These are phyloP conservation scores for Podila verticillata DNA, from an alignment of 192 early-diverging fungal species.

Conservation along the genomic window DNA sequence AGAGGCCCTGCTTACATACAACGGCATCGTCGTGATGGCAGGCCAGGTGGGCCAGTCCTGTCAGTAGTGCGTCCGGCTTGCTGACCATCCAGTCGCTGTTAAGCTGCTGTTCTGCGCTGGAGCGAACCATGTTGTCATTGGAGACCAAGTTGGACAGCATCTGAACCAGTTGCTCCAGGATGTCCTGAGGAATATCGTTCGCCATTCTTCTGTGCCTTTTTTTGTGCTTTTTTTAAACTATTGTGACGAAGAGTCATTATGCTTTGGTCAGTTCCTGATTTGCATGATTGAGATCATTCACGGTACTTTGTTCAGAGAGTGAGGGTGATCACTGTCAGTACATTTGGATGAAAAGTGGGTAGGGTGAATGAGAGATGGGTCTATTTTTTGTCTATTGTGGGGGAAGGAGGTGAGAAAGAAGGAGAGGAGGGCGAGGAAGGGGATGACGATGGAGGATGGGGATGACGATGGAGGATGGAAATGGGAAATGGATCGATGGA, in stretches of 20 bases:
- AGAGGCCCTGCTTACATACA: conserved; percentile 26
- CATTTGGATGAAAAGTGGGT: no score
- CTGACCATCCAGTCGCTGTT: conserved; percentile 64
- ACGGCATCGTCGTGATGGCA: conserved; percentile 37
- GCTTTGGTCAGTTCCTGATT: no score
- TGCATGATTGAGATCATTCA: no score
- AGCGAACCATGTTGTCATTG: conserved; percentile 58
- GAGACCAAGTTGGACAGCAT: conserved; percentile 58
- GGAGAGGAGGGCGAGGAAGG: not conserved
- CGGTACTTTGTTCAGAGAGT: no score
- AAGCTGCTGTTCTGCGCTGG: conserved; percentile 59
- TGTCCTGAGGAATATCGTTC: conserved; percentile 37
- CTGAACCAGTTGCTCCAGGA: conserved; percentile 54
- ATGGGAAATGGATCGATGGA: conserved; percentile 9
- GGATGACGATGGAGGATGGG: not conserved
- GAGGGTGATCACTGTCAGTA: no score
- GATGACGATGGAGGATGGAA: conserved; percentile 4
- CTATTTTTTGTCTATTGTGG: conserved; percentile 3
- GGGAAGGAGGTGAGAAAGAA: not conserved
- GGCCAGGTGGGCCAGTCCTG: conserved; percentile 59
- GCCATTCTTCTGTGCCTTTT: not conserved
- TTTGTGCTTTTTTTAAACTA: no score
- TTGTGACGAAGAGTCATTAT: no score
- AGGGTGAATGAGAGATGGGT: not conserved
- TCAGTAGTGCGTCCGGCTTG: conserved; percentile 57